Evolutionary conservation across 331 rosid species (phyloP), one percentile per base, ranked within the genome.

Genomic region (Malus hybrid): DNA sequence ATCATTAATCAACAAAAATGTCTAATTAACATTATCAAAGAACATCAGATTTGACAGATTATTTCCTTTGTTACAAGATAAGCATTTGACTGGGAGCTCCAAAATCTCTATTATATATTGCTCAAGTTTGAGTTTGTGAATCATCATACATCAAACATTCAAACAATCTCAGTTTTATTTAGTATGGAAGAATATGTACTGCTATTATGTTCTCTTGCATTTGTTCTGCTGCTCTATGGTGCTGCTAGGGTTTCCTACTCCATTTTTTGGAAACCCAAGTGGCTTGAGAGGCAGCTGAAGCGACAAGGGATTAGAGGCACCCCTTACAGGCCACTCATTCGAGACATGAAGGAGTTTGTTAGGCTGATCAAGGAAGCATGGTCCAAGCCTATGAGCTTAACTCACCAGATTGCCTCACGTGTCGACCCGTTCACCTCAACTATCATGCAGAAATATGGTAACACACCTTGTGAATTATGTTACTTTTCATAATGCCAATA

Each of bases 231-330:
- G 59, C 46, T 82, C 33, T 76, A 50, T 52, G 84, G 87, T 22
- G 70, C 71, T 18, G 75, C 63, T 55, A 88, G 70, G 73, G 80
- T 69, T 57, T 78, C 78, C 32, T 55, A 80, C 66, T 65, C 84
- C 60, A 82, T 76, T 67, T 82, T 86, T 85, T 78, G 80, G 88
- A 82, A 69, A 71, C 92, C 92, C n/a, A 88, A 71, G 69, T 29
- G 36, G 57, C 81, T 86, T 16, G 87, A 80, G 70, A 82, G 76
- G 73, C 79, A 44, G 12, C 66, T 86, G 46, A 84, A 86, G 70
- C 70, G 59, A 33, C 86, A 86, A 77, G 88, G 92, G 69, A 78
- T 84, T 39, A 77, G 77, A 70, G 90, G 90, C 18, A 84, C 86
- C 60, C 39, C 81, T 56, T 86, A 86, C 84, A 86, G 73, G 80